Conservation (phyloP, 371 early-diverging fungal species). For the Funneliformis caledonium region DNA sequence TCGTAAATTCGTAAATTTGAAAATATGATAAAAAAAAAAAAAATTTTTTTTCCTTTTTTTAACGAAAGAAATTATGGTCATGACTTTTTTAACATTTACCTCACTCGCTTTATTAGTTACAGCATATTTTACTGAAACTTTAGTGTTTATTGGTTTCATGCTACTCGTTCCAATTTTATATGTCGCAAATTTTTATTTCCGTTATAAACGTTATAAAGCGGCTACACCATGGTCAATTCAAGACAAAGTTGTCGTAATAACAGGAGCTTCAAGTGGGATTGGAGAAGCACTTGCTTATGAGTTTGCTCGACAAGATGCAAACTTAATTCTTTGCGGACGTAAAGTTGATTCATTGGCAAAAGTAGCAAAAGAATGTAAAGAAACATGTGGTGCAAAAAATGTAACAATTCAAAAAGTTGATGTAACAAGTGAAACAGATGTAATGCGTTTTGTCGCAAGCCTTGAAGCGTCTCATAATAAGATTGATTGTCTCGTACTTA, state of each 20-base stretch:
- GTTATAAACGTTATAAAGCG: neutral
- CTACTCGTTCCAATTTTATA: neutral
- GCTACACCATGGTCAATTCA: constrained; percentile 1
- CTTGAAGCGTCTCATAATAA: neutral
- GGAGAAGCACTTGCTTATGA: constrained; percentile 83
- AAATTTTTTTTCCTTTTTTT: too few relatives aligned
- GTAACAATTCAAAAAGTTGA: neutral
- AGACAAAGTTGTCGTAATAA: constrained; percentile 53
- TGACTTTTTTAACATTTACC: neutral
- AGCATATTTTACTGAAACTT: neutral
- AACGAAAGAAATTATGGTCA: neutral
- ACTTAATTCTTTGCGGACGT: constrained; percentile 55
- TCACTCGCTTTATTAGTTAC: neutral
- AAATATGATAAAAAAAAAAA: too few relatives aligned
- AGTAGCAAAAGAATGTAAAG: constrained; percentile 2
- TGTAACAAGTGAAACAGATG: constrained; percentile 8
- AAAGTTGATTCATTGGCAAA: neutral
- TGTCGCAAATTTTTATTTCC: neutral
- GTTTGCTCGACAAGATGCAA: constrained; percentile 79
- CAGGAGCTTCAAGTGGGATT: constrained; percentile 90
- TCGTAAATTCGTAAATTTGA: too few relatives aligned
- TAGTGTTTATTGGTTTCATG: neutral
- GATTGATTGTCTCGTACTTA: constrained; percentile 31
- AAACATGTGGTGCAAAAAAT: neutral
- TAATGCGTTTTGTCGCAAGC: neutral